Percentiles rank a stretch among this genome's conserved stretches.
These are phyloP conservation scores for Ophiocordyceps sinensis DNA, from an alignment of 2,329 filamentous ascomycete species.

Conservation along the genomic window DNA sequence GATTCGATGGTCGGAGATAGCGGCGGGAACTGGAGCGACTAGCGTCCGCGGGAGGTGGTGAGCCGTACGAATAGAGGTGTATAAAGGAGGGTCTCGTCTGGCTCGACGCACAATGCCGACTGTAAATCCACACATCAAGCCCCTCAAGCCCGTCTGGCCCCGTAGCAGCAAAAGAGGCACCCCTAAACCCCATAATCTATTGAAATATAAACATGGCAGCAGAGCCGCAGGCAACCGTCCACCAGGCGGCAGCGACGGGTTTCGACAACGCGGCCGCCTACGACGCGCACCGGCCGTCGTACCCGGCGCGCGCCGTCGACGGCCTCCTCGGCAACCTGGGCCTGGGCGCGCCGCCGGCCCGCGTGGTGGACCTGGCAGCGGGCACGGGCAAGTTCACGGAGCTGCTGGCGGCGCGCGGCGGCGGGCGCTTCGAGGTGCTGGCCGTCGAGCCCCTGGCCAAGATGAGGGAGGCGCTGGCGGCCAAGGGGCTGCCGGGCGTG, in stretches of 20 bases:
- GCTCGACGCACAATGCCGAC: no score
- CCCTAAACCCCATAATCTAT: no score
- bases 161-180: no score
- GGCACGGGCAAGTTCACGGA: slow-evolving; percentile 61
- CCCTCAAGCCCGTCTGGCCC: no score
- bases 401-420: slow-evolving; percentile 37
- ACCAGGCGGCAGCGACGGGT: slow-evolving; percentile 38
- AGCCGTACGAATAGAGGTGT: no score
- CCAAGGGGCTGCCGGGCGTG: slow-evolving; percentile 42
- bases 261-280: slow-evolving; percentile 52
- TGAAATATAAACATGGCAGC: background rate
- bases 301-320: slow-evolving; percentile 42
- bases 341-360: slow-evolving; percentile 29
- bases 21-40: background rate
- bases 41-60: background rate
- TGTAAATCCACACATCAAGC: no score
- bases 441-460: slow-evolving; percentile 49
- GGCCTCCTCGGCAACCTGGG: slow-evolving; percentile 41
- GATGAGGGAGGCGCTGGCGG: slow-evolving; percentile 47
- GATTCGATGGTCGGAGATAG: background rate
- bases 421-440: slow-evolving; percentile 45
- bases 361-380: slow-evolving; percentile 49
- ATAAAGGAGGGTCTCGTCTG: no score
- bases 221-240: slow-evolving; percentile 10
- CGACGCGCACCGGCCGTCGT: slow-evolving; percentile 54